Evolutionary conservation across 2,329 filamentous ascomycete genomes (phyloP).

Genomic region (Trichoderma koningiopsis): DNA sequence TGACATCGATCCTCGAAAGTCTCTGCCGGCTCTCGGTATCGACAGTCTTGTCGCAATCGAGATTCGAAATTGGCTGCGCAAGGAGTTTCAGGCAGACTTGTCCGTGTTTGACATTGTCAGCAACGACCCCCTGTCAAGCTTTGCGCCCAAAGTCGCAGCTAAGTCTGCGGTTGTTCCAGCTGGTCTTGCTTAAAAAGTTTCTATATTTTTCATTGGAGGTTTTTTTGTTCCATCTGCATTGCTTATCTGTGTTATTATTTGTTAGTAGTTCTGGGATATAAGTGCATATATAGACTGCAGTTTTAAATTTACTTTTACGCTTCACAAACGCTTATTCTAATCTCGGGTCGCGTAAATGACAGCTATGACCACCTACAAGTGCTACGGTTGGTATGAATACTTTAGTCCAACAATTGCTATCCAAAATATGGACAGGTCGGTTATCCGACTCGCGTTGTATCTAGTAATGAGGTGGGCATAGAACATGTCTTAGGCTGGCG

Average conservation of each 20-base stretch:
- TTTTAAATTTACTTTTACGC: neutral
- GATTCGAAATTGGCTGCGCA: neutral
- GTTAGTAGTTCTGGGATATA: neutral
- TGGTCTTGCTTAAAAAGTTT: neutral
- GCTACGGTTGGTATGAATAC: no score
- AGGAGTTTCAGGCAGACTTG: neutral
- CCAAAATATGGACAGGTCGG: no score
- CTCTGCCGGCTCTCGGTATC: neutral
- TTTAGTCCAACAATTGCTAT: no score
- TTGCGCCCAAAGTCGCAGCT: neutral
- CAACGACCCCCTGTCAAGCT: neutral
- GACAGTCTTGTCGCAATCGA: neutral
- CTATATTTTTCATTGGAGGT: neutral
- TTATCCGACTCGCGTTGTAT: no score
- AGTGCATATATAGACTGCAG: neutral
- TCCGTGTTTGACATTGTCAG: slow-evolving; percentile 4
- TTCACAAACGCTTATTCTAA: neutral
- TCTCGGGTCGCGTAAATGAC: no score
- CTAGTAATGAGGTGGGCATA: no score
- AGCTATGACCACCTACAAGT: no score
- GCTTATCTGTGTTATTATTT: neutral
- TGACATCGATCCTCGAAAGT: neutral
- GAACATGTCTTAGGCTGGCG: no score
- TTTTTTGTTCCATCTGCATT: neutral
- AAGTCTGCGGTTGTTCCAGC: neutral